Evolutionary conservation across 768 basidiomycete species (phyloP), one percentile per base, ranked within the genome.

Genomic region (Lentinus tigrinus): DNA sequence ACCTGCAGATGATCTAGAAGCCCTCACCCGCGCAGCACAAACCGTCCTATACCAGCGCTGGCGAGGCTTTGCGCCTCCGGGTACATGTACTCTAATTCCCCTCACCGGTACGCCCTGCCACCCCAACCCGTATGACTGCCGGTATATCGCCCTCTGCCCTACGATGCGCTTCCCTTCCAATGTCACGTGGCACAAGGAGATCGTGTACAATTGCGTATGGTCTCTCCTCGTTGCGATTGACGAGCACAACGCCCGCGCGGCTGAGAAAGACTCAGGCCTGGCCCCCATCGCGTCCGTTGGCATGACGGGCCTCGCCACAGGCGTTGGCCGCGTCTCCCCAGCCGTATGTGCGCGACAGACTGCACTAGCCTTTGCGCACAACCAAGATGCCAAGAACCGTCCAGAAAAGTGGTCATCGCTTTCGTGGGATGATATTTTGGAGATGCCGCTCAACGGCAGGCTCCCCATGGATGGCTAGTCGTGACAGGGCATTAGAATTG

Each of bases 1-100:
- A 17, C 67, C 63, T 24, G 17, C 36, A 26, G 38, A 47, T 24
- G 63, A 65, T 43, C 43, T 56, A 28, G 37, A 52, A 57, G 58
- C 55, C 28, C 59, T 65, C 31, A 69, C 65, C 14, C 48, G 62
- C 48, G 37, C 52, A 37, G 65, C 62, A 19, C 68, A 70, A 47
- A 31, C 60, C 23, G 54, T 59, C 38, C 50, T 69, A 39, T 57
- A 60, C 36, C 44, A 52, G 3, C 48, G 48, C 14, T 60, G 60
- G 48, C 50, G 53, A 36, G 68, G 69, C 36, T 65, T 65, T 39
- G 58, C 63, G 11, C 67, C 69, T 11, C 69, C 68, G 17, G 65
- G 61, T 27, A 59, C 66, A 38, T 69, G 69, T 49, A 66, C 63
- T 17, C 53, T 60, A 13, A 53, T 51, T 19, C 51, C 51, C 28